Conservation (phyloP, 352 stramenopile genomes). For the Pythium aphanidermatum region DNA sequence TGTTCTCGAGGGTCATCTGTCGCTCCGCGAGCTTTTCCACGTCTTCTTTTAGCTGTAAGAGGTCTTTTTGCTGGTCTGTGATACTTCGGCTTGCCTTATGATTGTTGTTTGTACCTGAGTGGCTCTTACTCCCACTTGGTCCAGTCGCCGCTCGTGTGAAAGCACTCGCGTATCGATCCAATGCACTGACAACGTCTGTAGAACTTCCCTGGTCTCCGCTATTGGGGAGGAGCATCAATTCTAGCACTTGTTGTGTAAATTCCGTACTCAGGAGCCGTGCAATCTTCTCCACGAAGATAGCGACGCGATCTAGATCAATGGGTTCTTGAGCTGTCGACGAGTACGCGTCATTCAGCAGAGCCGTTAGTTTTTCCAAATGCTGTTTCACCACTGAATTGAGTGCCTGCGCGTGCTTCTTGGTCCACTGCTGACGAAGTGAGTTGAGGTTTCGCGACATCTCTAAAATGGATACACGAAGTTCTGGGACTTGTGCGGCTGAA, state of each 20-base stretch:
- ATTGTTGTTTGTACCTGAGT: no score
- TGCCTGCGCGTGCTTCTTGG: conserved; percentile 32
- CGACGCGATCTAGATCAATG: conserved; percentile 36
- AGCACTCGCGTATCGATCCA: conserved; percentile 43
- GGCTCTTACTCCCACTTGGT: no score
- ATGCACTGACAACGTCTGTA: conserved; percentile 21
- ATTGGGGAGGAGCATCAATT: conserved; percentile 35
- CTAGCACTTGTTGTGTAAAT: conserved; percentile 61
- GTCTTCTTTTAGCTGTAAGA: no score
- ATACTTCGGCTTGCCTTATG: no score
- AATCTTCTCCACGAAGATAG: conserved; percentile 49
- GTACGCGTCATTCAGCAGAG: conserved; percentile 72
- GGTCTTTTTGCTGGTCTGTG: no score
- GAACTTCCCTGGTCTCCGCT: no score
- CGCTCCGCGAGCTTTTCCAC: no score
- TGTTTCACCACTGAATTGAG: conserved; percentile 52
- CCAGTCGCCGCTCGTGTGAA: conserved; percentile 48
- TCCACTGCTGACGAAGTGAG: conserved; percentile 52
- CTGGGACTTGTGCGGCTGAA: conserved; percentile 36
- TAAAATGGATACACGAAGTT: conserved; percentile 62
- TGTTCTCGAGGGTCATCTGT: no score
- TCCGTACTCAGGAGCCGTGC: conserved; percentile 50
- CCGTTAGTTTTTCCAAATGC: conserved; percentile 63
- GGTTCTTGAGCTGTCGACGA: conserved; percentile 45
- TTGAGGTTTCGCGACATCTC: conserved; percentile 71